Evolutionary conservation across 2,329 filamentous ascomycete genomes (phyloP), one percentile per base, ranked within the genome.

Genomic region (Diplodia seriata): DNA sequence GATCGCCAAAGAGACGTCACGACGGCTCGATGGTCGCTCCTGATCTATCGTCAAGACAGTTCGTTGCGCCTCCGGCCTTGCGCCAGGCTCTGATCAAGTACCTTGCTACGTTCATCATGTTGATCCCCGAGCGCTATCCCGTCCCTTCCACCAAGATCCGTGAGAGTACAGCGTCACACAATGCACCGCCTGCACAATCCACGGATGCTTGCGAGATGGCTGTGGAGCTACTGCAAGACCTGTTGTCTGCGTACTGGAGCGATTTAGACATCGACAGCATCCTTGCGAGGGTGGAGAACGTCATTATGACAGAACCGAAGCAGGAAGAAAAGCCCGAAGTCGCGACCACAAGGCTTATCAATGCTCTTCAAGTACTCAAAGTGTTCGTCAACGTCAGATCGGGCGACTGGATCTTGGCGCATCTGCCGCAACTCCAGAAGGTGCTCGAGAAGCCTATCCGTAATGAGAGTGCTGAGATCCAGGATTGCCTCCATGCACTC

Each of bases 41-140:
- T 4, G 86, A 86, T 8, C 85, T 88, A 4, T 84, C 87, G 3
- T 67, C 71, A 1, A 77, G 74, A 59, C 73, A 74, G 9, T 81
- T 79, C 67, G 80, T 83, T 29, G 81, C 81, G 15, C 75, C 72
- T 20, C 77, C 85, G 0, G 77, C 86, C 1, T 88, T 91, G 66
- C 88, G 94, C 23, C 86, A 89, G 53, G 90, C 93, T 78, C 90
- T 99, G 83, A 86, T 97, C 57, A 97, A 97, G 79, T 99, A 98
- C 75, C 86, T 99, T 38, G 91, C 98, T 36, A 92, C 95, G 69
- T 98, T 98, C 79, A 97, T 98, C 72, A 94, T 93, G 1, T 91
- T 93, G 62, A 85, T 97, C 26, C 90, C 91, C 20, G 95, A 98
- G 78, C 88, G 94, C 40, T 97, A 91, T 76, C 89, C 89, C 23